A percentile compares a stretch with the other conserved stretches of the same genome.
Evolutionary conservation across 352 stramenopile species (phyloP).

Genomic region (Pythium monospermum): DNA sequence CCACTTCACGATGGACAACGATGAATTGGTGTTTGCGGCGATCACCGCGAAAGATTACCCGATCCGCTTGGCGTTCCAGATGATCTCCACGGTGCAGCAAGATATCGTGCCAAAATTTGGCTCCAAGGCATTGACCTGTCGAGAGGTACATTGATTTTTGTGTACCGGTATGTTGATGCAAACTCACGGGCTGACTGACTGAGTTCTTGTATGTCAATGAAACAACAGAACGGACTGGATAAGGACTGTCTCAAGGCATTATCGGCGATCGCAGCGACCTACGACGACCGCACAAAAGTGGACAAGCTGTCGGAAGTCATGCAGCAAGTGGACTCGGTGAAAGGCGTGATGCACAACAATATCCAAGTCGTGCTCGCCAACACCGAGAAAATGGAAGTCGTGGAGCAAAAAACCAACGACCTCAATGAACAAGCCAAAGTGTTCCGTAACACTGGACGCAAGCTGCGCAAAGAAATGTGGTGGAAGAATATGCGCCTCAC

Average conservation of each 20-base stretch:
- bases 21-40: conserved; percentile 77
- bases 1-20: conserved; percentile 87
- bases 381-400: conserved; percentile 86
- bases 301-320: conserved; percentile 85
- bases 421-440: conserved; percentile 85
- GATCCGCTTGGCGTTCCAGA: conserved; percentile 77
- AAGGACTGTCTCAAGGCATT: conserved; percentile 74
- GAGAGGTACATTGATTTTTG: conserved; percentile 40
- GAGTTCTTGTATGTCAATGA: neutral
- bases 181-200: neutral
- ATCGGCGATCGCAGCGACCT: conserved; percentile 54
- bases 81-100: conserved; percentile 71
- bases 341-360: conserved; percentile 85
- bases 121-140: conserved; percentile 67
- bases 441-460: conserved; percentile 78
- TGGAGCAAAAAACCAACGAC: conserved; percentile 86
- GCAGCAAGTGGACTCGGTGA: conserved; percentile 75
- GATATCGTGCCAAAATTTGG: conserved; percentile 74
- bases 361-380: conserved; percentile 84
- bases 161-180: neutral
- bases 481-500: conserved; percentile 85
- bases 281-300: conserved; percentile 83
- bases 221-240: conserved; percentile 52
- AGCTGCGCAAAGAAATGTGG: conserved; percentile 78
- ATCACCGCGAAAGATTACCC: conserved; percentile 82